Evolutionary conservation across 306 rosid species (phyloP), one percentile per base, ranked within the genome.

Genomic region (Begonia loranthoides): DNA sequence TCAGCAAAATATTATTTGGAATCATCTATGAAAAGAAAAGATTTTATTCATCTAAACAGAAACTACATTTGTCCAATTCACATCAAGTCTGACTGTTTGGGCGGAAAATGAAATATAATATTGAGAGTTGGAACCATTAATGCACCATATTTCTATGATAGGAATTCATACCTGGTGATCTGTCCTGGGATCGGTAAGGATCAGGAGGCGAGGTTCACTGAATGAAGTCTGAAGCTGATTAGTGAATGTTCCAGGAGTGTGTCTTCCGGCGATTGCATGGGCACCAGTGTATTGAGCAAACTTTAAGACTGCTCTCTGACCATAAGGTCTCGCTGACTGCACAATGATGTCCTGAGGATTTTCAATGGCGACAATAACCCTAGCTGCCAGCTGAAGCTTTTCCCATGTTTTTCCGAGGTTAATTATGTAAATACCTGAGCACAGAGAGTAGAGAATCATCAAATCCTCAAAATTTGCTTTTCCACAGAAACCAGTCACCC

Each of bases 401-500:
- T 84, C 93, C 94, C 92, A 79, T 1, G 96, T 80, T 50, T 76
- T 83, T 0, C 96, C 96, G 28, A 87, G 69, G 58, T 87, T 87
- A 22, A 87, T 87, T 2, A 82, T 78, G 57, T 82, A 79, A 53
- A 87, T 82, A 5, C 87, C 96, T 87, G 22, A 68, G 16, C 9
- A 19, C 13, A 21, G 28, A 17, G n/a, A 8, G 15, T 10, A 5
- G 2, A 10, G 8, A 5, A 10, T 9, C 36, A 19, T 19, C 1
- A 12, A 21, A 41, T 39, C 40, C 9, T 28, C 6, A 28, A 28
- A 28, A 28, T 28, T 28, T 5, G 9, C 36, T 28, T 28, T 5
- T 7, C 36, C 36, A 28, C 36, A 28, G 36, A 28, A 5, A 28
- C 36, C 9, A 28, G 36, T 28, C 6, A 28, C 36, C 1, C 6